These are phyloP conservation scores for Phlebiopsis flavidoalba DNA, from an alignment of 768 basidiomycete species.

Conservation along the genomic window DNA sequence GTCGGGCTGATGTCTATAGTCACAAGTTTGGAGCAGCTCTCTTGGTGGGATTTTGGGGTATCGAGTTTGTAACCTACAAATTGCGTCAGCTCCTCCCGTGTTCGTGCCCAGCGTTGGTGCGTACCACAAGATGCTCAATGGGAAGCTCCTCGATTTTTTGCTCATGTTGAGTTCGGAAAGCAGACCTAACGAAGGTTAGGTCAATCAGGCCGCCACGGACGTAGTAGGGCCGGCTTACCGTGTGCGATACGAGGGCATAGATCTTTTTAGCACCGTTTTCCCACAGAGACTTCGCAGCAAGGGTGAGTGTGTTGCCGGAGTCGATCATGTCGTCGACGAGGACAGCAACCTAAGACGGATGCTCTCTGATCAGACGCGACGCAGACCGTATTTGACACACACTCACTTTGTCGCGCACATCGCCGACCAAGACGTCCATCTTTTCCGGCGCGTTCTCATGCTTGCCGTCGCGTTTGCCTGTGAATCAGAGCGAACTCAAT, in stretches of 20 bases:
- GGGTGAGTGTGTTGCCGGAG: slow-evolving; percentile 80
- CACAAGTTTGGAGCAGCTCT: slow-evolving; percentile 66
- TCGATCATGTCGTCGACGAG: slow-evolving; percentile 99
- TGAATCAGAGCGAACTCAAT: slow-evolving; percentile 96
- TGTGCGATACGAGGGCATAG: slow-evolving; percentile 89
- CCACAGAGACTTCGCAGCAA: slow-evolving; percentile 80
- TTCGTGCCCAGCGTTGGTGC: slow-evolving; percentile 21
- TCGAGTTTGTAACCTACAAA: slow-evolving; percentile 85
- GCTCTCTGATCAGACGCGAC: not conserved
- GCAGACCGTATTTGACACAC: not conserved
- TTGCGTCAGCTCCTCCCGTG: not conserved
- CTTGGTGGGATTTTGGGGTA: slow-evolving; percentile 75
- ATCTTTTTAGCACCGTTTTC: slow-evolving; percentile 88
- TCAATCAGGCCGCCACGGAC: not conserved
- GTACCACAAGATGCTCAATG: slow-evolving; percentile 80
- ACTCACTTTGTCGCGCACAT: slow-evolving; percentile 80
- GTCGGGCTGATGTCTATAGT: slow-evolving; percentile 89
- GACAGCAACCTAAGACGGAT: slow-evolving; percentile 64
- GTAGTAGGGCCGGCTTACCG: slow-evolving; percentile 34
- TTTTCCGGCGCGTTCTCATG: slow-evolving; percentile 60
- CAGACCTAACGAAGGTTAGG: slow-evolving; percentile 44
- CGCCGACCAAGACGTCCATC: slow-evolving; percentile 94
- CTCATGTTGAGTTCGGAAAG: slow-evolving; percentile 73
- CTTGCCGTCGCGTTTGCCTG: slow-evolving; percentile 75
- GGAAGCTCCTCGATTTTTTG: slow-evolving; percentile 62